Evolutionary conservation across 2,329 filamentous ascomycete species (phyloP), one percentile per base, ranked within the genome.

Genomic region (Xylariales sp.): DNA sequence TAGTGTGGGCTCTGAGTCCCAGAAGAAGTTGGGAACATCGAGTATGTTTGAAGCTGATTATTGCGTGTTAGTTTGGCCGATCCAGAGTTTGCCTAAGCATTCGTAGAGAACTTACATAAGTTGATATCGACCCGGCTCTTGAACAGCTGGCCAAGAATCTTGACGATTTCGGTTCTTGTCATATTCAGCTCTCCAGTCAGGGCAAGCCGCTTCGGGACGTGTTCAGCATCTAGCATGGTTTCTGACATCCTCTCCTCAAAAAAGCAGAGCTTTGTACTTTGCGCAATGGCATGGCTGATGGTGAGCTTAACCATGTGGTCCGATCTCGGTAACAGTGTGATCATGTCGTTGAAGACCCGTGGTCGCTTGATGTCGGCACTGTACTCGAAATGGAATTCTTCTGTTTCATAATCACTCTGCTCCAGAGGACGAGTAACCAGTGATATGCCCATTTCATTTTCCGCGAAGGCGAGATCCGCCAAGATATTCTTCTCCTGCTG

Each of bases 241-340:
- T 88, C 78, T 35, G 85, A 85, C 91, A 98, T 96, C 41, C 86
- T 79, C 63, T 95, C 93, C 61, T 98, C 93, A 53, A 98, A 98
- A 59, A 93, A 88, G 56, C 85, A 93, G 28, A 98, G 70, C 62
- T 96, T 97, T 0, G 93, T 98, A 61, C 90, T 96, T 63, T 98
- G 93, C 1, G 89, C 89, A 50, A 98, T 96, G 25, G 90, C 93
- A 59, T 98, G 93, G 60, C 87, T 94, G 69, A 98, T 98, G 23
- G 91, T 89, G 13, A 98, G 74, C 65, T 97, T 97, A 59, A 97
- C 95, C 91, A 98, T 97, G 65, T 98, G 93, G 65, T 98, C 93
- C 19, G 74, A 78, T 27, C 88, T 83, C 43, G 88, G 94, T 45
- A 94, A 76, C 30, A 98, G 69, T 1, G 93, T 98, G 53, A 98